Evolutionary conservation across 169 alveolate genomes (phyloP).

Genomic region (Toxoplasma gondii): DNA sequence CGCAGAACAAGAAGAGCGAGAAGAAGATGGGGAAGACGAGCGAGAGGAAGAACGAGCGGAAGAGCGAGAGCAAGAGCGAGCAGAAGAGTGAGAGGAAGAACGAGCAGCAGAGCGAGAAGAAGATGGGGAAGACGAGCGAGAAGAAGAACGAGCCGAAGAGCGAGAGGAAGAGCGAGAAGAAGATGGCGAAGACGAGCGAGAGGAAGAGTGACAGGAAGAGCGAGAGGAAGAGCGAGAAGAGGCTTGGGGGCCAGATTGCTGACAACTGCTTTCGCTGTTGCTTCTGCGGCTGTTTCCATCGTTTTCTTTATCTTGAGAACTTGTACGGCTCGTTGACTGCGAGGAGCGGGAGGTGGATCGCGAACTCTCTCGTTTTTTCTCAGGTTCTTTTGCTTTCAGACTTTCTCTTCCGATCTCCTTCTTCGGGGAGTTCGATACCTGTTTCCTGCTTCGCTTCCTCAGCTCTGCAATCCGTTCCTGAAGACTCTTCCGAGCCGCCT

Average conservation of each 20-base stretch:
- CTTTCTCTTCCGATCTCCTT: background rate
- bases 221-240: background rate
- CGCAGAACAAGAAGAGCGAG: background rate
- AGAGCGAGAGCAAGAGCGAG: no score
- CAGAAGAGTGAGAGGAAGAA: no score
- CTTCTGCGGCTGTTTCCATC: background rate
- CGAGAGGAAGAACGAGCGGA: no score
- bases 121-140: no score
- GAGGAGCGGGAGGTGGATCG: background rate
- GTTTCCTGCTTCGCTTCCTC: background rate
- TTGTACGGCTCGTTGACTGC: background rate
- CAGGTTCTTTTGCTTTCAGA: background rate
- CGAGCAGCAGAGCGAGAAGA: no score
- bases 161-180: background rate
- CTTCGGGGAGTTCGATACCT: background rate
- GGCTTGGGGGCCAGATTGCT: background rate
- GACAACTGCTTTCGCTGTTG: background rate
- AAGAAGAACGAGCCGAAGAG: background rate
- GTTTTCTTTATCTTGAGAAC: background rate
- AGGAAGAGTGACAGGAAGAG: background rate
- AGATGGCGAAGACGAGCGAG: background rate
- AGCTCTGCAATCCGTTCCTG: background rate
- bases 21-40: background rate
- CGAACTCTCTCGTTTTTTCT: background rate
- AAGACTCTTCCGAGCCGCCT: background rate